Percentiles rank a stretch among this genome's conserved stretches.
These are phyloP conservation scores for Claviceps pazoutovae DNA, from an alignment of 2,329 filamentous ascomycete species.

Conservation along the genomic window DNA sequence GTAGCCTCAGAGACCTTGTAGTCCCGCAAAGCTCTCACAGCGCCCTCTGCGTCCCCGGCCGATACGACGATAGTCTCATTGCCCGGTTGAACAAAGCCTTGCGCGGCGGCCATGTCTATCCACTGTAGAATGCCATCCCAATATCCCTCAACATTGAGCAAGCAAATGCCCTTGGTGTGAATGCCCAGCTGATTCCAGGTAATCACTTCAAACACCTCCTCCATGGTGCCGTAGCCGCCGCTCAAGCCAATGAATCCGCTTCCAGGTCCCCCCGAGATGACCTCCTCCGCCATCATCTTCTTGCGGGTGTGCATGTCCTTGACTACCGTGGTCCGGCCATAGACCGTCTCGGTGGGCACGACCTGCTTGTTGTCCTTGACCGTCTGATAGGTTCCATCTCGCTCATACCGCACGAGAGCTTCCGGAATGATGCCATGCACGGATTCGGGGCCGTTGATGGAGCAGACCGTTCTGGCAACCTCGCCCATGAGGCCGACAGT, in stretches of 20 bases:
- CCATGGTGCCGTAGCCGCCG: conserved; percentile 87
- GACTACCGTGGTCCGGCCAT: conserved; percentile 77
- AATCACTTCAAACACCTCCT: conserved; percentile 83
- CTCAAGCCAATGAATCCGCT: conserved; percentile 79
- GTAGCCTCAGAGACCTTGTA: conserved; percentile 66
- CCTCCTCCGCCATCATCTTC: conserved; percentile 80
- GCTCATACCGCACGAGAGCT: conserved; percentile 69
- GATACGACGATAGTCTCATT: conserved; percentile 70
- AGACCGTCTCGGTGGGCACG: conserved; percentile 50
- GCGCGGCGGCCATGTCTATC: conserved; percentile 60
- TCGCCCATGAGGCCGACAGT: conserved; percentile 95
- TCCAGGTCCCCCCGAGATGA: conserved; percentile 66
- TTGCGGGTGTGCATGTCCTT: conserved; percentile 95
- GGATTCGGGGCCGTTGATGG: conserved; percentile 61
- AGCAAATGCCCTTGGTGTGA: conserved; percentile 62
- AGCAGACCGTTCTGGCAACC: conserved; percentile 71
- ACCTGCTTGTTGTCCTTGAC: conserved; percentile 34
- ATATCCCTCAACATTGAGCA: conserved; percentile 81
- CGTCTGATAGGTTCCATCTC: conserved; percentile 40
- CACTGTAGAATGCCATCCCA: conserved; percentile 78
- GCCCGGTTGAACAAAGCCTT: conserved; percentile 59
- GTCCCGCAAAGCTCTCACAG: conserved; percentile 52
- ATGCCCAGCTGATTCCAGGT: conserved; percentile 98
- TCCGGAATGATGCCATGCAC: conserved; percentile 93
- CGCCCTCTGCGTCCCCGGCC: conserved; percentile 57